These are phyloP conservation scores for Apodospora peruviana DNA, from an alignment of 495 filamentous ascomycete genomes.

Conservation along the genomic window DNA sequence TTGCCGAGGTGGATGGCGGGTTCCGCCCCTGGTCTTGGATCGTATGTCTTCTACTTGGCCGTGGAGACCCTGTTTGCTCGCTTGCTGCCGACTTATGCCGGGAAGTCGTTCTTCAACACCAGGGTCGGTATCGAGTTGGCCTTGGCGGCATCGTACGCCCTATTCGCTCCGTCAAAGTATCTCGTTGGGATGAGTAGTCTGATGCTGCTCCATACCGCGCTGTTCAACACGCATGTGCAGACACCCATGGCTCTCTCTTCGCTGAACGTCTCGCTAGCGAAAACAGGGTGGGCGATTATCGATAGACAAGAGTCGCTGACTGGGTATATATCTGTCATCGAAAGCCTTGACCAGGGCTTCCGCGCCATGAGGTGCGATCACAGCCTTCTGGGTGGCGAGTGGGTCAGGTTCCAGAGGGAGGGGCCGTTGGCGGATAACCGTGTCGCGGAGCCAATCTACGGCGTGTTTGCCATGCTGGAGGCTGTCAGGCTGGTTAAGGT, in stretches of 20 bases:
- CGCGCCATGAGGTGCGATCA: constrained; percentile 90
- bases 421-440: constrained; percentile 34
- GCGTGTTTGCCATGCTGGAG: constrained; percentile 88
- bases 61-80: constrained; percentile 47
- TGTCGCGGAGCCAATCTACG: constrained; percentile 81
- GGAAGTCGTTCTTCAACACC: constrained; percentile 57
- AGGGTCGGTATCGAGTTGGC: constrained; percentile 65
- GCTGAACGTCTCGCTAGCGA: constrained; percentile 58
- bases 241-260: constrained; percentile 43
- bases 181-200: constrained; percentile 60
- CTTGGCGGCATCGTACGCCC: constrained; percentile 55
- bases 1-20: constrained; percentile 52
- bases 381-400: constrained; percentile 90
- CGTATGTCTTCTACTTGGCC: constrained; percentile 58
- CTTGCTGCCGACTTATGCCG: constrained; percentile 52
- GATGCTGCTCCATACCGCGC: constrained; percentile 61
- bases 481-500: constrained; percentile 74
- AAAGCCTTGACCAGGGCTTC: constrained; percentile 64
- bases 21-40: constrained; percentile 53
- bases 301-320: constrained; percentile 79
- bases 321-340: constrained; percentile 86
- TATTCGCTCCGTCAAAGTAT: constrained; percentile 62
- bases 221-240: constrained; percentile 67
- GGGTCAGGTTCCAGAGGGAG: constrained; percentile 50
- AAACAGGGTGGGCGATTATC: constrained; percentile 56